phyloP scores from a whole-genome alignment of 371 early-diverging fungal species.

The Parasitella parasitica region DNA sequence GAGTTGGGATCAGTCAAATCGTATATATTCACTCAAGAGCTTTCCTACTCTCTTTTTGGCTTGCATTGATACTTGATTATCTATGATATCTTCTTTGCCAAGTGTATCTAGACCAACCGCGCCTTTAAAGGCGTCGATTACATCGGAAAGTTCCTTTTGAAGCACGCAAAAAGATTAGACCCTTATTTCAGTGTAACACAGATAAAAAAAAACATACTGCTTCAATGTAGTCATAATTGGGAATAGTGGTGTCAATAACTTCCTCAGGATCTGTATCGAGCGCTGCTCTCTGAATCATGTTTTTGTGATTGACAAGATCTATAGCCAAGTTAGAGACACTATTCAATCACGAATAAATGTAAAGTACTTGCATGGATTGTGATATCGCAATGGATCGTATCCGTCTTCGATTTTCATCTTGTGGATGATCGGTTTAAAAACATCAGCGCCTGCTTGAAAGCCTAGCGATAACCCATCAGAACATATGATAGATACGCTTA shows the following conservation, averaged over 20 bases:
- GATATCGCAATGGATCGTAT: constrained; percentile 46
- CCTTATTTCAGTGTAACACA: background rate
- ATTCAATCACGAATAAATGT: background rate
- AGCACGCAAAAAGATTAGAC: background rate
- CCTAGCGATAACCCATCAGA: background rate
- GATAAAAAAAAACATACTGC: background rate
- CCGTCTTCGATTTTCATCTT: constrained; percentile 47
- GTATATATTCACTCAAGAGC: background rate
- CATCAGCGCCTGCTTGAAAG: background rate
- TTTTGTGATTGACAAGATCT: constrained; percentile 61
- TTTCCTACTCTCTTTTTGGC: background rate
- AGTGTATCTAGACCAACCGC: constrained; percentile 12
- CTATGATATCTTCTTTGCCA: background rate
- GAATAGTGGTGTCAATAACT: constrained; percentile 8
- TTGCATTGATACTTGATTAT: background rate
- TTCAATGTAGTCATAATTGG: constrained; percentile 14
- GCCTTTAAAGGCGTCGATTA: constrained; percentile 15
- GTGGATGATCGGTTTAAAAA: constrained; percentile 19
- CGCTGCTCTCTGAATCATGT: constrained; percentile 60
- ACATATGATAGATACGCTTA: too few relatives aligned
- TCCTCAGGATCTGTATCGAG: constrained; percentile 26
- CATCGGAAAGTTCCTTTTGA: constrained; percentile 12
- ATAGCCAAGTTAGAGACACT: background rate
- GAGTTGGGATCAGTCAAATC: background rate
- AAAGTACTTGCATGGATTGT: constrained; percentile 60